Percentiles rank a stretch among this genome's conserved stretches.
Conservation (phyloP, 257 asterid genomes). For the Craterostigma plantagineum region DNA sequence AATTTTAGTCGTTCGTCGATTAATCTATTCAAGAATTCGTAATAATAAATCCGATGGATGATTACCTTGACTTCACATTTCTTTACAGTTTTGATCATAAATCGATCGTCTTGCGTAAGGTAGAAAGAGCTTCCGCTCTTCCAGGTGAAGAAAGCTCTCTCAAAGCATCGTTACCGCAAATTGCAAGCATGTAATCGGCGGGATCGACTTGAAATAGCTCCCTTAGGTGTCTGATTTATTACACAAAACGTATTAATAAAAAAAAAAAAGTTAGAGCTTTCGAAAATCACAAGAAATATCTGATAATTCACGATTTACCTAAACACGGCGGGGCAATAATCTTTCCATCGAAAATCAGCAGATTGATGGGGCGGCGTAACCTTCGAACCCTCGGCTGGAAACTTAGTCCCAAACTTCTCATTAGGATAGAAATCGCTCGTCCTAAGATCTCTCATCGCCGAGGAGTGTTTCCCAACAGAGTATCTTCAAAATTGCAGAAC, state of each 20-base stretch:
- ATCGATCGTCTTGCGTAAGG: conserved; percentile 88
- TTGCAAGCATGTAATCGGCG: conserved; percentile 92
- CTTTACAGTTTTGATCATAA: conserved; percentile 95
- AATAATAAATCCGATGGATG: too few species aligned
- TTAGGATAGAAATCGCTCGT: conserved; percentile 73
- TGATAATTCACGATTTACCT: conserved; percentile 19
- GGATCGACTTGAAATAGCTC: conserved; percentile 88
- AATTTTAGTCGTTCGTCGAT: too few species aligned
- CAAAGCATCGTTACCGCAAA: conserved; percentile 85
- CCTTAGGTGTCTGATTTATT: conserved; percentile 50
- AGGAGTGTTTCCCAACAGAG: conserved; percentile 77
- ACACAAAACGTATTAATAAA: not conserved
- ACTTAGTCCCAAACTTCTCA: conserved; percentile 87
- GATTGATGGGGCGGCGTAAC: conserved; percentile 76
- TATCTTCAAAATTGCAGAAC: conserved; percentile 17
- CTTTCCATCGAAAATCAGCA: conserved; percentile 77
- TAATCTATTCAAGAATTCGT: too few species aligned
- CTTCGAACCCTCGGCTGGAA: conserved; percentile 76
- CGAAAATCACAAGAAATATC: not conserved
- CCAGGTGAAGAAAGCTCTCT: conserved; percentile 95
- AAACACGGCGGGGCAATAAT: conserved; percentile 78
- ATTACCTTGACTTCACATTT: conserved; percentile 94
- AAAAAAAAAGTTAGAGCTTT: not conserved
- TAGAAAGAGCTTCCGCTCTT: conserved; percentile 97
- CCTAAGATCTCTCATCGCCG: conserved; percentile 29